phyloP scores from a whole-genome alignment of 257 asterid genomes.

The Petrea volubilis region DNA sequence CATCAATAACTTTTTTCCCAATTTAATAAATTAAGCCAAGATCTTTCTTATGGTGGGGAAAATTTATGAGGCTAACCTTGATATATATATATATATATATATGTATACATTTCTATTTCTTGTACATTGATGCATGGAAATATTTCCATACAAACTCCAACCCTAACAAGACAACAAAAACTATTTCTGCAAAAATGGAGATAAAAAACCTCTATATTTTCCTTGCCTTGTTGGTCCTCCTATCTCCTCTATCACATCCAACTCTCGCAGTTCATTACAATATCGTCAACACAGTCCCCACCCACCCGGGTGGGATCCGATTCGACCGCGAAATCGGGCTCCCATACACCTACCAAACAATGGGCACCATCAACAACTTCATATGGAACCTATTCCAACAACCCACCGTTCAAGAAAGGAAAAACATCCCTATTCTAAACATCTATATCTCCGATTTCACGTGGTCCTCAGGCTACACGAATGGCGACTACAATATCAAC shows the following conservation, averaged over 20 bases:
- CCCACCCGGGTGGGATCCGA: slow-evolving; percentile 17
- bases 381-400: slow-evolving; percentile 24
- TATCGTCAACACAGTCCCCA: slow-evolving; percentile 17
- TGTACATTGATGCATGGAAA: too few species aligned
- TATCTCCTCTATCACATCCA: not conserved
- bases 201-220: not conserved
- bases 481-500: slow-evolving; percentile 23
- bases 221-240: not conserved
- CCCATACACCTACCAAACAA: not conserved
- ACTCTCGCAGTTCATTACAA: not conserved
- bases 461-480: not conserved
- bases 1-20: too few species aligned
- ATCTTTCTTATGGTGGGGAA: too few species aligned
- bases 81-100: too few species aligned
- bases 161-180: not conserved
- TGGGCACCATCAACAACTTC: slow-evolving; percentile 10
- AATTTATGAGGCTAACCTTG: too few species aligned
- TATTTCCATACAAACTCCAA: too few species aligned
- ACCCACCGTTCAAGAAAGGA: not conserved
- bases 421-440: not conserved
- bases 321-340: slow-evolving; percentile 27
- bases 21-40: too few species aligned
- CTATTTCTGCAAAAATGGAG: not conserved
- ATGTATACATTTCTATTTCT: too few species aligned
- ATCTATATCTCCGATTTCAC: slow-evolving; percentile 7